Evolutionary conservation across 495 filamentous ascomycete species (phyloP).

Genomic region (Xylaria palmicola): DNA sequence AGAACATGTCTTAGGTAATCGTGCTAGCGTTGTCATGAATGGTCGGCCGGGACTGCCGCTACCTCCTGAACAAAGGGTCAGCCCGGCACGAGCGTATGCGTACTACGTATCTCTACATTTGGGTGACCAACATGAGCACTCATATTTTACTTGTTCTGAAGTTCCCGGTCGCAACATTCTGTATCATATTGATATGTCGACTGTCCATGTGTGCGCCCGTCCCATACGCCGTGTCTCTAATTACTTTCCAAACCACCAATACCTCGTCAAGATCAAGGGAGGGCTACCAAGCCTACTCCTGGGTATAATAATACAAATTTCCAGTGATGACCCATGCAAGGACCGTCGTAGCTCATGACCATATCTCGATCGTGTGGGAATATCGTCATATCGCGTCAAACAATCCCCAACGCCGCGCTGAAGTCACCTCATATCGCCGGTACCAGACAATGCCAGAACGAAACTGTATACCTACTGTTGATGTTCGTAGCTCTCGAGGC

Average conservation of each 20-base stretch:
- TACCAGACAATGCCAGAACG: slow-evolving; percentile 38
- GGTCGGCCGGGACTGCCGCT: not conserved
- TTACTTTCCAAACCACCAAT: not conserved
- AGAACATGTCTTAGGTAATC: not conserved
- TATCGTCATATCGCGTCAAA: slow-evolving; percentile 20
- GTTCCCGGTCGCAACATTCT: too few species aligned
- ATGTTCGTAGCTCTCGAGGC: slow-evolving; percentile 28
- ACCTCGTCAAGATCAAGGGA: not conserved
- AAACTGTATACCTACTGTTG: slow-evolving; percentile 49
- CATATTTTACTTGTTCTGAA: too few species aligned
- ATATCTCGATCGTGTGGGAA: slow-evolving; percentile 23
- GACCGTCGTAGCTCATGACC: slow-evolving; percentile 36
- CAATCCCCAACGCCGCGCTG: slow-evolving; percentile 46
- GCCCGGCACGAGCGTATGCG: too few species aligned
- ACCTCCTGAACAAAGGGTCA: too few species aligned
- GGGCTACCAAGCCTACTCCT: slow-evolving; percentile 3
- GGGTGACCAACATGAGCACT: too few species aligned
- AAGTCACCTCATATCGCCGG: slow-evolving; percentile 39
- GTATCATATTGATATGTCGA: slow-evolving; percentile 22
- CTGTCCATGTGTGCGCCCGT: slow-evolving; percentile 6
- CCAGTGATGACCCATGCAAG: slow-evolving; percentile 14
- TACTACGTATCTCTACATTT: too few species aligned
- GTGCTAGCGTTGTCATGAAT: not conserved
- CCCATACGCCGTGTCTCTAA: not conserved
- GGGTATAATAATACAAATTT: slow-evolving; percentile 15